Conservation (phyloP, 1,139 yeast species). For the Magnusiomyces paraingens region DNA sequence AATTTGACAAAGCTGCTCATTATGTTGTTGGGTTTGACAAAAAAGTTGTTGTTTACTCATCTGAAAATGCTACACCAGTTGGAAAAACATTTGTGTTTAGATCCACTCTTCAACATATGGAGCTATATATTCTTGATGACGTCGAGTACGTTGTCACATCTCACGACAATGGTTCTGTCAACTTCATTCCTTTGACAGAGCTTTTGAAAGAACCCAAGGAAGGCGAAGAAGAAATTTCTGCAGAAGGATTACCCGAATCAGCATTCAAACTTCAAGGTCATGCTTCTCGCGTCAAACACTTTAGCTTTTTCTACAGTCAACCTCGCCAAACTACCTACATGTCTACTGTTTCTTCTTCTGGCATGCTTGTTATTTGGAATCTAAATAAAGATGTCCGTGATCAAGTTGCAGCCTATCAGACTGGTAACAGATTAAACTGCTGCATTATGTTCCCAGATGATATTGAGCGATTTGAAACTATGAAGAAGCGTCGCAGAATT, state of each 20-base stretch:
- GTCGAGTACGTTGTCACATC: conserved; percentile 61
- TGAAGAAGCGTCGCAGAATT: conserved; percentile 51
- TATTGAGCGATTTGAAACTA: conserved; percentile 64
- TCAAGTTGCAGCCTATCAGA: conserved; percentile 83
- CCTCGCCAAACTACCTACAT: conserved; percentile 40
- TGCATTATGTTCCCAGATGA: conserved; percentile 70
- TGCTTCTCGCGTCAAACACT: conserved; percentile 75
- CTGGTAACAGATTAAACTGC: conserved; percentile 92
- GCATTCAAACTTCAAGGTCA: conserved; percentile 65
- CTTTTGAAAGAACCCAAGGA: conserved; percentile 26
- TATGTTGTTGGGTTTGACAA: conserved; percentile 71
- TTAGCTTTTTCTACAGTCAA: conserved; percentile 46
- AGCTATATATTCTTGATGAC: conserved; percentile 35
- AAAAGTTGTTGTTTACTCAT: conserved; percentile 58
- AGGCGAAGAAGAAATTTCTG: conserved; percentile 29
- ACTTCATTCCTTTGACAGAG: conserved; percentile 42
- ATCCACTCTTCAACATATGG: conserved; percentile 64
- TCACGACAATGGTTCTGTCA: conserved; percentile 64
- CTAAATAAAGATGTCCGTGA: conserved; percentile 47
- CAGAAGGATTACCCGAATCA: conserved; percentile 17
- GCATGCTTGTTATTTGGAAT: conserved; percentile 89
- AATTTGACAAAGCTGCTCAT: conserved; percentile 40
- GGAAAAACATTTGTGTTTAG: conserved; percentile 42
- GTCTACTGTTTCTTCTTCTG: conserved; percentile 86
- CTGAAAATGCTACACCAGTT: conserved; percentile 55